Conservation (phyloP, 2,329 filamentous ascomycete species). For the Fusarium drepaniforme region DNA sequence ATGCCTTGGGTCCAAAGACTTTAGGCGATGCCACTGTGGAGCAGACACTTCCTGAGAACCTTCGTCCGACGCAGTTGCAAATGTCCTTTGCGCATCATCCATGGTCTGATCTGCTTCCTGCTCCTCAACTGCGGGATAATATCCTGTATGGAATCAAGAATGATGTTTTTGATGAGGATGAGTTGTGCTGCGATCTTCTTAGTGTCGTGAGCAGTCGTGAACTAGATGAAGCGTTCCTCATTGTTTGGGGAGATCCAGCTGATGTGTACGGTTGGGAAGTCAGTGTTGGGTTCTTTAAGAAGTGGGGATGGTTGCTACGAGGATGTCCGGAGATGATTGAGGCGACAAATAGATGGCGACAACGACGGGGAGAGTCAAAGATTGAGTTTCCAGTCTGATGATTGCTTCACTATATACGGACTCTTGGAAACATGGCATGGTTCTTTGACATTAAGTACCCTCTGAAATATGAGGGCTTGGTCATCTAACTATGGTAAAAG, state of each 20-base stretch:
- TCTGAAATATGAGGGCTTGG: neutral
- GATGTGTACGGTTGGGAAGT: constrained; percentile 61
- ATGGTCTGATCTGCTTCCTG: constrained; percentile 39
- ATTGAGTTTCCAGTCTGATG: constrained; percentile 24
- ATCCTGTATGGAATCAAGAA: constrained; percentile 24
- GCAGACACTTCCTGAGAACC: constrained; percentile 3
- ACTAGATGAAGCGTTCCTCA: constrained; percentile 42
- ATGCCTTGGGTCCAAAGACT: neutral
- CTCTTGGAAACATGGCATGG: neutral
- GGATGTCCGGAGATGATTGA: constrained; percentile 53
- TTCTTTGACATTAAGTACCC: neutral
- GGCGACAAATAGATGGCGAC: constrained; percentile 53
- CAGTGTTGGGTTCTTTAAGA: constrained; percentile 56
- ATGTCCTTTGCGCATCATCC: constrained; percentile 32
- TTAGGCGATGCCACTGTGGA: neutral
- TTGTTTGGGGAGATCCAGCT: constrained; percentile 64
- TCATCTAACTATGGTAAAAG: neutral
- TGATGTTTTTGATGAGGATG: constrained; percentile 35
- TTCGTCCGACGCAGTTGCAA: constrained; percentile 35
- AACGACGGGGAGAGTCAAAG: constrained; percentile 32
- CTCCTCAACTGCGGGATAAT: constrained; percentile 38
- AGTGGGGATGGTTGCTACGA: constrained; percentile 56
- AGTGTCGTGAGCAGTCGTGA: constrained; percentile 4
- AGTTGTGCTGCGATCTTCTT: constrained; percentile 36
- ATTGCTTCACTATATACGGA: neutral